Base-by-base conservation (phyloP, 768 basidiomycete species). In the Psilocybe cubensis region DNA sequence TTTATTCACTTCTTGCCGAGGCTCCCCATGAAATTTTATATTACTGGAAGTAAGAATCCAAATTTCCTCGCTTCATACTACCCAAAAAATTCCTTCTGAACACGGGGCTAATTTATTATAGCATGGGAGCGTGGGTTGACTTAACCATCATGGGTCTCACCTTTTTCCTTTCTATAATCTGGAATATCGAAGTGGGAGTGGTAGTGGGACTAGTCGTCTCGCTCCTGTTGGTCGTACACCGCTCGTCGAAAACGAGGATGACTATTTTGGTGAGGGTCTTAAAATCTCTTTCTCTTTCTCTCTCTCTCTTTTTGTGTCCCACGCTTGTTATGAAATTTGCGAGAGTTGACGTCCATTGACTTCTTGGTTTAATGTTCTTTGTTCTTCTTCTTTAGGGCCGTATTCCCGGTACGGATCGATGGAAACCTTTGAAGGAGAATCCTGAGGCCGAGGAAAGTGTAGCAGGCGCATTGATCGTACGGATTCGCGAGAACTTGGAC, bases 71-170 rank as follows among this genome's bases (percentile, higher is more conserved):
- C 12, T n/a, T 38, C n/a, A n/a, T n/a, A n/a, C n/a, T n/a, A n/a
- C n/a, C n/a, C n/a, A n/a, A n/a, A n/a, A n/a, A n/a, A n/a, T n/a
- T n/a, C n/a, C n/a, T n/a, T n/a, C 17, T 38, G 18, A 48, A 28
- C 14, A 54, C 47, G 27, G 33, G 49, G 48, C 53, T 42, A 49
- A 62, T 40, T 57, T 27, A 11, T 44, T 23, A 11, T n/a, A 91
- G 91, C 65, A 94, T 97, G 83, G 68, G 83, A n/a, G 92, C 96
- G n/a, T 96, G 93, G 92, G 84, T 86, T 33, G 96, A 98, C 69
- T 78, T 96, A 46, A 75, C 83, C 4, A 83, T 98, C 66, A 94
- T 98, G 90, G 74, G 78, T 20, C 80, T 95, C 50, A 98, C 97
- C 0, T 97, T 98, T 72, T 65, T 88, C 60, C 83, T 92, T 52